phyloP scores from a whole-genome alignment of 2,329 filamentous ascomycete genomes.

The Ophiostoma ulmi region DNA sequence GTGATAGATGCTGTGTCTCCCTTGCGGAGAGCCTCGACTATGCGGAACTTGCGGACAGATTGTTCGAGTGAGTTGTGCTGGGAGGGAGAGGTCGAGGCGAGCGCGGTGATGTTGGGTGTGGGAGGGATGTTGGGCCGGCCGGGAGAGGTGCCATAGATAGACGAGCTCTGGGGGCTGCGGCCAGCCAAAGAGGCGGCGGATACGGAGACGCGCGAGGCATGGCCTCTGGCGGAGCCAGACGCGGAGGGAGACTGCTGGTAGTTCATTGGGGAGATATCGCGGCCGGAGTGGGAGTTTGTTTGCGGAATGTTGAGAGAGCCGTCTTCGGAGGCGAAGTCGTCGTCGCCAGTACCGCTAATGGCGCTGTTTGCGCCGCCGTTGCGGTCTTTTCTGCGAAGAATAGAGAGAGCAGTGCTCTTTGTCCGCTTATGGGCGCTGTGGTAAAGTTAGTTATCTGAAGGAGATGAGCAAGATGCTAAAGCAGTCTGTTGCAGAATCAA shows the following conservation, averaged over 20 bases:
- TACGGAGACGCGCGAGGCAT: conserved; percentile 46
- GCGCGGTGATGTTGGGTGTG: conserved; percentile 18
- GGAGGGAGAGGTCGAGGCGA: conserved; percentile 12
- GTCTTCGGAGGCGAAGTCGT: conserved; percentile 46
- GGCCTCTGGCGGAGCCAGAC: conserved; percentile 39
- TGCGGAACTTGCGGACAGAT: conserved; percentile 87
- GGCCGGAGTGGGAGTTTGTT: conserved; percentile 32
- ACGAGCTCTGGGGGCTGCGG: conserved; percentile 36
- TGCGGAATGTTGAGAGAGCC: conserved; percentile 34
- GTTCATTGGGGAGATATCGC: conserved; percentile 21
- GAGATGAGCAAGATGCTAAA: neutral
- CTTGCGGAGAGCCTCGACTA: conserved; percentile 86
- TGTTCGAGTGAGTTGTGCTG: conserved; percentile 65
- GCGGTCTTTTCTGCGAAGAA: conserved; percentile 49
- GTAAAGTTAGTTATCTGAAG: neutral
- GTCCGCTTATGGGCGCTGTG: conserved; percentile 46
- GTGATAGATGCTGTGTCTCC: conserved; percentile 89
- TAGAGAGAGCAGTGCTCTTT: conserved; percentile 49
- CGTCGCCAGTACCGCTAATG: conserved; percentile 46
- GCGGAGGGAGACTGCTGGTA: conserved; percentile 23
- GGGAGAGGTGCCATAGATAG: conserved; percentile 18
- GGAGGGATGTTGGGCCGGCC: neutral
- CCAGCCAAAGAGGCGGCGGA: conserved; percentile 38
- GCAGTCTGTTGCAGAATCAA: neutral
- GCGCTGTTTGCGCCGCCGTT: conserved; percentile 42